These are phyloP conservation scores for Aspergillus arachidicola DNA, from an alignment of 2,329 filamentous ascomycete genomes.

Conservation along the genomic window DNA sequence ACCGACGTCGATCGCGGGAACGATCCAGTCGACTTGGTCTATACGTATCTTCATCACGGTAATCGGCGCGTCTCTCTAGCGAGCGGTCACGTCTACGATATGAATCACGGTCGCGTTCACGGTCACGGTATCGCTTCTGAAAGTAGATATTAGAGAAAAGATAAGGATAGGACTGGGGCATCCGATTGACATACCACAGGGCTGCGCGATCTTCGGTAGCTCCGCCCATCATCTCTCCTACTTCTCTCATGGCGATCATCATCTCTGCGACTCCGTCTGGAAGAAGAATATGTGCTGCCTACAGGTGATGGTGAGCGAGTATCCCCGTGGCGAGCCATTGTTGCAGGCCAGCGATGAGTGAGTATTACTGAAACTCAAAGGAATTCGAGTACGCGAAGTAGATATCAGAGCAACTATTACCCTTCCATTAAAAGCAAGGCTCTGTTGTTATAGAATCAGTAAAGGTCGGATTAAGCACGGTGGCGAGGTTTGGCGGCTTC, in stretches of 20 bases:
- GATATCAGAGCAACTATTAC: slow-evolving; percentile 25
- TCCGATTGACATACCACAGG: slow-evolving; percentile 48
- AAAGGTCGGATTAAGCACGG: background rate
- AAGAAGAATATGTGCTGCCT: slow-evolving; percentile 78
- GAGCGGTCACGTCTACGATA: slow-evolving; percentile 72
- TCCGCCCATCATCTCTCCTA: slow-evolving; percentile 54
- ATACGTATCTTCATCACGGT: slow-evolving; percentile 64
- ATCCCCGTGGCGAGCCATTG: slow-evolving; percentile 64
- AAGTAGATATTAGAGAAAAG: slow-evolving; percentile 18
- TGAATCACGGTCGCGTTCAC: slow-evolving; percentile 56
- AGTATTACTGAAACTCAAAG: slow-evolving; percentile 48
- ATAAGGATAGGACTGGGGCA: background rate
- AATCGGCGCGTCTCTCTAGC: slow-evolving; percentile 51
- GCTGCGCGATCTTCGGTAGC: slow-evolving; percentile 50
- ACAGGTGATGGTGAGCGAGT: slow-evolving; percentile 89
- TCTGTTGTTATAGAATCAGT: slow-evolving; percentile 5
- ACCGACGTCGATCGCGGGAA: slow-evolving; percentile 67
- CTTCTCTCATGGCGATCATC: slow-evolving; percentile 56
- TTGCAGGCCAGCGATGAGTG: slow-evolving; percentile 57
- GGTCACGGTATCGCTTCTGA: slow-evolving; percentile 57
- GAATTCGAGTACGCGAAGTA: slow-evolving; percentile 27
- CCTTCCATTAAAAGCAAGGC: slow-evolving; percentile 24
- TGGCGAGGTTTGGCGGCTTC: slow-evolving; percentile 4
- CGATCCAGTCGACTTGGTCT: slow-evolving; percentile 64
- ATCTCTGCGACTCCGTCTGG: slow-evolving; percentile 63